Conservation (phyloP, 2,329 filamentous ascomycete species). For the Claviceps fusiformis region DNA sequence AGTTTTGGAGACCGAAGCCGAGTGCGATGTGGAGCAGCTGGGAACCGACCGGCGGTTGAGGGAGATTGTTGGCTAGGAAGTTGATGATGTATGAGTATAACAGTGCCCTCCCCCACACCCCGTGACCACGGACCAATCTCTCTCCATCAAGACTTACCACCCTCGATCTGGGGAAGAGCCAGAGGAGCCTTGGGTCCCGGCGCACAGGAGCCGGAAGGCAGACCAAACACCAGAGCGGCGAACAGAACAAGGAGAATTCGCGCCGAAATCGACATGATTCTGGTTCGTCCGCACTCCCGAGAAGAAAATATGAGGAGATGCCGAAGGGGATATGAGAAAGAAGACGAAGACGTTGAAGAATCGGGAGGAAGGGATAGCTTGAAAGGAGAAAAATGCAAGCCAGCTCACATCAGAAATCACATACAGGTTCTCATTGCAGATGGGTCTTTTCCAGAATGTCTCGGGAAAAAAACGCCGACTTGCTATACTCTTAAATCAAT, state of each 20-base stretch:
- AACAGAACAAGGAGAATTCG: conserved; percentile 19
- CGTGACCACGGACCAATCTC: too few relatives aligned
- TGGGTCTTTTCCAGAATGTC: too few relatives aligned
- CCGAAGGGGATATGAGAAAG: too few relatives aligned
- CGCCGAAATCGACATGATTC: conserved; percentile 21
- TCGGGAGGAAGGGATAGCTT: too few relatives aligned
- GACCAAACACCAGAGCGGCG: conserved; percentile 18
- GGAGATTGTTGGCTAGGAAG: conserved; percentile 28
- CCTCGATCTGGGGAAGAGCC: not conserved
- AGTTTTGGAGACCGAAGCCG: conserved; percentile 56
- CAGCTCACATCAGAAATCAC: too few relatives aligned
- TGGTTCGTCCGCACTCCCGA: not conserved
- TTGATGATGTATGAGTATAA: not conserved
- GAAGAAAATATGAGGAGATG: not conserved
- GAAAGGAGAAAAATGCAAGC: too few relatives aligned
- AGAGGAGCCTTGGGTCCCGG: conserved; percentile 4
- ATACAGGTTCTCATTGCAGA: too few relatives aligned
- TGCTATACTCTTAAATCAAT: too few relatives aligned
- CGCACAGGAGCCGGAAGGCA: conserved; percentile 13
- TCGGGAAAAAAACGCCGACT: too few relatives aligned
- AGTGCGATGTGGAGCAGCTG: conserved; percentile 42
- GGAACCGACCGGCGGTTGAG: conserved; percentile 23
- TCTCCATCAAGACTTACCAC: not conserved
- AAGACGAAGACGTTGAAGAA: too few relatives aligned
- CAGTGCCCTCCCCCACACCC: too few relatives aligned